A percentile compares a stretch with the other conserved stretches of the same genome.
Evolutionary conservation across 2,329 filamentous ascomycete species (phyloP).

Genomic region (Coniochaeta pulveracea): DNA sequence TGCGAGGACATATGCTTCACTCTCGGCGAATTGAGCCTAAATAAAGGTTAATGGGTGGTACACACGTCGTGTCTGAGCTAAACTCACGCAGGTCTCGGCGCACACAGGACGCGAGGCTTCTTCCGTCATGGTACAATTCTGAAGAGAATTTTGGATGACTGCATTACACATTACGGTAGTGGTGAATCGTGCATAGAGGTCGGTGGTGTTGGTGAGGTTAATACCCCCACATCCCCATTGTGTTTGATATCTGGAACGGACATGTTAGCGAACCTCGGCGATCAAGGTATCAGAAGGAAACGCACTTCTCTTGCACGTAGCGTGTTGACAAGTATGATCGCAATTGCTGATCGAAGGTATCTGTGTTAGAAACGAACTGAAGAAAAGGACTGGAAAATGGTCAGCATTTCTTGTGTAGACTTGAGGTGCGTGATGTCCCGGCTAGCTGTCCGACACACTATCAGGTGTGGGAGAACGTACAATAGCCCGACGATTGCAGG

Average conservation of each 20-base stretch:
- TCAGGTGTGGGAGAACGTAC: constrained; percentile 36
- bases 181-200: constrained; percentile 87
- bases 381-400: constrained; percentile 62
- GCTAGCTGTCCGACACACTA: background rate
- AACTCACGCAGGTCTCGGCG: constrained; percentile 72
- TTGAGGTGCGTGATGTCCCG: too few relatives aligned
- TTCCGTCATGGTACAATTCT: constrained; percentile 54
- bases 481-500: constrained; percentile 46
- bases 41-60: constrained; percentile 13
- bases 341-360: constrained; percentile 69
- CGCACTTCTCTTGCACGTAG: constrained; percentile 72
- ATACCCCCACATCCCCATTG: constrained; percentile 72
- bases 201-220: constrained; percentile 65
- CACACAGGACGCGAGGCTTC: constrained; percentile 65
- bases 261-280: constrained; percentile 7
- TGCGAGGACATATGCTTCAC: constrained; percentile 74
- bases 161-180: constrained; percentile 87
- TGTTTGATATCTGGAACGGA: constrained; percentile 56
- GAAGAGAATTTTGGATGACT: constrained; percentile 80
- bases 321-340: constrained; percentile 59
- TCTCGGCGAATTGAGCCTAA: constrained; percentile 72
- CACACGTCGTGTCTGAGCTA: background rate
- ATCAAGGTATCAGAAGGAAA: constrained; percentile 4
- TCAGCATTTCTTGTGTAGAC: background rate
- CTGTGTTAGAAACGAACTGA: constrained; percentile 61